Percentiles rank a stretch among this genome's conserved stretches.
Evolutionary conservation across 31 red algal species (phyloP).

Genomic region (Bonnemaisonia californica): DNA sequence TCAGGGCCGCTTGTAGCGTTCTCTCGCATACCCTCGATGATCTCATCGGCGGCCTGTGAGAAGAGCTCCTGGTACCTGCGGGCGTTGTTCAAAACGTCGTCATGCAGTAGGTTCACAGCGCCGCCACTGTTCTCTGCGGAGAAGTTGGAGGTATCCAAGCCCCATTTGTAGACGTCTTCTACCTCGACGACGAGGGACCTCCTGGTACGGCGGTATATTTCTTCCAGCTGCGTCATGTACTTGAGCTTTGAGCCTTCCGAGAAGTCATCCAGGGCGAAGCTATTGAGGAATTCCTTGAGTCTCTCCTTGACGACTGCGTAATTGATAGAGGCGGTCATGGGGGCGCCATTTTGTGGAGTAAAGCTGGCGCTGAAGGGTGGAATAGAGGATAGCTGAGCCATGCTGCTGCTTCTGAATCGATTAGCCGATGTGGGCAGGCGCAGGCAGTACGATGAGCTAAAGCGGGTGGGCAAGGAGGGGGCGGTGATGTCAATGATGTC

Average conservation of each 20-base stretch:
- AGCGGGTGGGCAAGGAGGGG: neutral
- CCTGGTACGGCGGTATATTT: constrained; percentile 67
- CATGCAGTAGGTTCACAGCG: constrained; percentile 44
- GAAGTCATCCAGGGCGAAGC: constrained; percentile 62
- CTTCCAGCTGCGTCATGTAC: constrained; percentile 89
- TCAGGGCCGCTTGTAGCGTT: constrained; percentile 16
- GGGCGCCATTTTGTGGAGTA: neutral
- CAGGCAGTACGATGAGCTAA: neutral
- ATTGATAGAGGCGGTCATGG: constrained; percentile 30
- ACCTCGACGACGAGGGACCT: constrained; percentile 78
- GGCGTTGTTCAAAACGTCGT: constrained; percentile 73
- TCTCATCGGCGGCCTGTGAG: constrained; percentile 83
- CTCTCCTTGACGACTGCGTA: constrained; percentile 69
- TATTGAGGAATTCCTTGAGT: constrained; percentile 77
- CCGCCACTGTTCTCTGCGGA: constrained; percentile 28
- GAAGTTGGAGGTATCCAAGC: constrained; percentile 49
- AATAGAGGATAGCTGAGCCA: neutral
- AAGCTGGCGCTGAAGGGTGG: neutral
- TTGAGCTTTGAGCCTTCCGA: constrained; percentile 73
- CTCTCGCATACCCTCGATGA: constrained; percentile 63
- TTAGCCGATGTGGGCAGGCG: neutral
- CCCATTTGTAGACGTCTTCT: constrained; percentile 92
- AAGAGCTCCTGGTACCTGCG: constrained; percentile 78
- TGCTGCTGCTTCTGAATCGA: too few relatives aligned
- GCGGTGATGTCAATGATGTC: neutral